Evolutionary conservation across 1,139 yeast species (phyloP), one percentile per base, ranked within the genome.

Genomic region (Blastobotrys niveus): DNA sequence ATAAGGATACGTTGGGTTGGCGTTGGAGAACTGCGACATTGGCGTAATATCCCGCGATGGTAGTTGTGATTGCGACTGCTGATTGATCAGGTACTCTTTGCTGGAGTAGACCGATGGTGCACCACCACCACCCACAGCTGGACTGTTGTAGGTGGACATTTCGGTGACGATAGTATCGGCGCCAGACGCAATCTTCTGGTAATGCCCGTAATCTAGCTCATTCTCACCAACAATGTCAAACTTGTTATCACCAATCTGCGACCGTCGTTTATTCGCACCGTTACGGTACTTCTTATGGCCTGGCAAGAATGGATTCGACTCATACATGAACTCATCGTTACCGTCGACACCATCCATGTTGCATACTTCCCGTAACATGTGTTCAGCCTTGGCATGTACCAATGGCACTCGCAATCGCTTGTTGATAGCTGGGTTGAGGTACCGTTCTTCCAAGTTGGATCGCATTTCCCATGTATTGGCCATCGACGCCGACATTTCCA

Each of bases 381-480:
- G 52, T 26, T 57, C 57, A 3, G 65, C 60, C 20, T 51, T 52
- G 17, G 59, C 53, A 42, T 59, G 58, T n/a, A 64, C 64, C 66
- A 64, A 61, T 5, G 68, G 68, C 5, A 58, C 60, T n/a, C 57
- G 52, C 29, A 63, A 49, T 17, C 51, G 51, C 34, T 57, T 48
- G 31, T 51, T 52, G 29, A 64, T 43, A 4, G 65, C 62, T 1
- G 68, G 66, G 45, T 64, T 61, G 36, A 58, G 57, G 43, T 61
- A 64, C 15, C 61, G 52, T 18, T 49, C 47, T 19, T 58, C 62
- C 34, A 59, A 45, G 17, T 44, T 47, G 12, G 52, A 51, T 15
- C 46, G 40, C 37, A 25, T 27, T 22, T 44, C 50, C 40, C 40
- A 44, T 7, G 41, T 41, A 17, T 36, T 35, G 10, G 42, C 42